phyloP scores from a whole-genome alignment of 2,329 filamentous ascomycete species.

The Penicillium sp. region DNA sequence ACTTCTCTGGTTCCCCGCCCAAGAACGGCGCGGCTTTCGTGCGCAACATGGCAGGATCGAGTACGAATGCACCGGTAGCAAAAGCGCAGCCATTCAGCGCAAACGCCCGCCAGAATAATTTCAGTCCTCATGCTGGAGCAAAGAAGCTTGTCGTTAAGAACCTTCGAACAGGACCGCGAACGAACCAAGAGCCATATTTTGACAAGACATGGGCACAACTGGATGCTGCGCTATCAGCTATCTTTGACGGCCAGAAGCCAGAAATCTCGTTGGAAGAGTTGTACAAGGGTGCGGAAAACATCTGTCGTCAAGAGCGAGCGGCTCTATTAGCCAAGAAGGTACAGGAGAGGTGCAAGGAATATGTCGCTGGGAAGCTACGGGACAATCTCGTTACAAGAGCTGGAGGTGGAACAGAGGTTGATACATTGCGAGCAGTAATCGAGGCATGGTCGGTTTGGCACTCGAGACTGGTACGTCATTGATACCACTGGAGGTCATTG shows the following conservation, averaged over 20 bases:
- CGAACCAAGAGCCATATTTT: slow-evolving; percentile 77
- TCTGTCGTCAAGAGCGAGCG: slow-evolving; percentile 78
- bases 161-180: slow-evolving; percentile 66
- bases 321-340: slow-evolving; percentile 69
- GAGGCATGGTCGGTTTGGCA: slow-evolving; percentile 78
- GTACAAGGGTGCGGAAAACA: slow-evolving; percentile 87
- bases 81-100: slow-evolving; percentile 38
- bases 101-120: slow-evolving; percentile 50
- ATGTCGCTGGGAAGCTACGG: slow-evolving; percentile 62
- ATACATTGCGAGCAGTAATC: slow-evolving; percentile 64
- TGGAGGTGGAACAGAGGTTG: slow-evolving; percentile 61
- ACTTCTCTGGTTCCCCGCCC: slow-evolving; percentile 49
- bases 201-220: slow-evolving; percentile 74
- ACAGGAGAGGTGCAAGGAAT: slow-evolving; percentile 65
- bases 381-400: slow-evolving; percentile 61
- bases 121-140: slow-evolving; percentile 75
- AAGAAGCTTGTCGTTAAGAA: slow-evolving; percentile 96
- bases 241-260: slow-evolving; percentile 69
- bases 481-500: not conserved
- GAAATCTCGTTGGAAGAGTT: slow-evolving; percentile 81
- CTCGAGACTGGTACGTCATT: slow-evolving; percentile 66
- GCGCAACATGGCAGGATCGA: slow-evolving; percentile 48
- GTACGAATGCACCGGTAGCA: slow-evolving; percentile 27
- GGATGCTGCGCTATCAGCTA: slow-evolving; percentile 69
- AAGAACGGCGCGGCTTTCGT: slow-evolving; percentile 48